Conservation (phyloP, 257 asterid genomes). For the Solanum chaucha region DNA sequence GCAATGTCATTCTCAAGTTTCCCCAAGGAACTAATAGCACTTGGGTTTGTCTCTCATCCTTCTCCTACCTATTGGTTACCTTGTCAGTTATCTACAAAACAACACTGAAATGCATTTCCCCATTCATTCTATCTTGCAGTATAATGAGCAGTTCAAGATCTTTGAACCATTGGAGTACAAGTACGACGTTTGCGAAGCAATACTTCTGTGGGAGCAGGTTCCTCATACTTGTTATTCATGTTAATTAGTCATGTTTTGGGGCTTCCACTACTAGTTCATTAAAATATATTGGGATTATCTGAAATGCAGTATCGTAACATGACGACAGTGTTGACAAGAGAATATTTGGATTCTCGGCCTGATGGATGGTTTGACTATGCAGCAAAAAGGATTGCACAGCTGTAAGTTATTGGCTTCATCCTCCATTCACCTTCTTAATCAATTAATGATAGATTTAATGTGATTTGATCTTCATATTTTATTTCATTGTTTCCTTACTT, state of each 20-base stretch:
- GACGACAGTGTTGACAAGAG: conserved; percentile 97
- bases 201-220: conserved; percentile 98
- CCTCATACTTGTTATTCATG: neutral
- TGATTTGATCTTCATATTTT: neutral
- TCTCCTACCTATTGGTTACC: neutral
- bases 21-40: conserved; percentile 94
- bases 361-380: conserved; percentile 97
- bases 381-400: conserved; percentile 85
- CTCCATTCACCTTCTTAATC: neutral
- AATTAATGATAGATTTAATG: neutral
- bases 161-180: conserved; percentile 93
- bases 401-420: conserved; percentile 39
- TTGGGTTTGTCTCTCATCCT: conserved; percentile 51
- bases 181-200: conserved; percentile 86
- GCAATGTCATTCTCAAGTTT: conserved; percentile 83
- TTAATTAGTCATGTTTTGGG: neutral
- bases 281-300: conserved; percentile 26
- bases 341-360: conserved; percentile 90
- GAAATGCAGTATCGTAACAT: conserved; percentile 97
- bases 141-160: conserved; percentile 74
- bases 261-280: neutral
- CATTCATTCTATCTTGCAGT: conserved; percentile 34
- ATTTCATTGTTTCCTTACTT: neutral
- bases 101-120: neutral
- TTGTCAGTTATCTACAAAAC: neutral